Base-by-base conservation (phyloP, 805 yeast species). In the Wickerhamiella occidentalis region DNA sequence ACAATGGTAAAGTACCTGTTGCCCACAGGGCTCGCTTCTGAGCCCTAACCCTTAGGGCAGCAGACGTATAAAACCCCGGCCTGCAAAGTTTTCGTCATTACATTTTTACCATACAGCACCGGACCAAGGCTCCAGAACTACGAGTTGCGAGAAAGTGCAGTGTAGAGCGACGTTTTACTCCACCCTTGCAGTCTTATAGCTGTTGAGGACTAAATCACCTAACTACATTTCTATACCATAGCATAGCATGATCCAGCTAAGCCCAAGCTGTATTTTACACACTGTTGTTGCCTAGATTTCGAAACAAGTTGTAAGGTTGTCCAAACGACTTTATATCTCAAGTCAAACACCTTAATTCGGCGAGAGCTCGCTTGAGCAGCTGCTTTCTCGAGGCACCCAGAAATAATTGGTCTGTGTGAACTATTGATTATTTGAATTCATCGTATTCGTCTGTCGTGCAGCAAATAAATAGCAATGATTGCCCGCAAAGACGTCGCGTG, bases 131-230 rank as follows among this genome's bases (percentile, higher is more conserved):
- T 29, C 26, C 37, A 19, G 23, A 13, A 17, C 3, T 15, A 29
- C n/a, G 36, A 21, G 48, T 19, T 18, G 48, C 33, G 36, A 40
- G 33, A 23, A 40, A 15, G 41, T 22, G 43, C 43, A 30, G 45
- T 49, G 35, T 38, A 51, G 51, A 51, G 13, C 13, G 45, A 51
- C 19, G 51, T 43, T 49, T 51, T 44, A 43, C 54, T 51, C 54
- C 54, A 51, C 54, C 54, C 54, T 51, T 51, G 45, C 40, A 29
- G 45, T 38, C 30, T 35, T 18, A 18, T 51, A 28, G 45, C 47
- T 38, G 43, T 22, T 45, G 51, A 48, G 54, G 54, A 51, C 54
- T 51, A 51, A 51, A 51, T 51, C 54, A 51, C 51, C 49, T 48
- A 50, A 46, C 51, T 33, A 51, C 47, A 51, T 51, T 33, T 36